These are phyloP conservation scores for Lyophyllum shimeji DNA, from an alignment of 768 basidiomycete species.

Conservation along the genomic window DNA sequence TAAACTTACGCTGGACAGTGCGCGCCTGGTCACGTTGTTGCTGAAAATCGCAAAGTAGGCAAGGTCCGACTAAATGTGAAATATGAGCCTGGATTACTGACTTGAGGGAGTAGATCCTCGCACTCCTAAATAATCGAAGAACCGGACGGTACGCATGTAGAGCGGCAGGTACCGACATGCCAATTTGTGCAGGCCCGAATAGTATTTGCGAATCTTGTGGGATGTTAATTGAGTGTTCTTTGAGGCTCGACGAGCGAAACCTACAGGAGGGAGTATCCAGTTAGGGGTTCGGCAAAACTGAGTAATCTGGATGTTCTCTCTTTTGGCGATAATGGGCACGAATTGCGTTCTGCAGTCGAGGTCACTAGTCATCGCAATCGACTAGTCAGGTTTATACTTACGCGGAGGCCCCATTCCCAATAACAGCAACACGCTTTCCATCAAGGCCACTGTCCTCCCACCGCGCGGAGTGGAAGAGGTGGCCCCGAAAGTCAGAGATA, in stretches of 20 bases:
- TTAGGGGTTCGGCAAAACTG: slow-evolving; percentile 52
- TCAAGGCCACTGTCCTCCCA: slow-evolving; percentile 46
- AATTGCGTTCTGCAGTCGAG: slow-evolving; percentile 46
- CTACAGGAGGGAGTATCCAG: slow-evolving; percentile 48
- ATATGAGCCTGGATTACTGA: background rate
- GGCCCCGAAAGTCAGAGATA: slow-evolving; percentile 43
- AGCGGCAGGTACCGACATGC: slow-evolving; percentile 40
- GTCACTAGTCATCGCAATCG: background rate
- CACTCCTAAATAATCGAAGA: slow-evolving; percentile 17
- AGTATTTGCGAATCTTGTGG: slow-evolving; percentile 23
- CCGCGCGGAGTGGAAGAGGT: slow-evolving; percentile 50
- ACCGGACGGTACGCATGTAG: slow-evolving; percentile 29
- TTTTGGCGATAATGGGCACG: slow-evolving; percentile 41
- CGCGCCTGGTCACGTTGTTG: slow-evolving; percentile 6
- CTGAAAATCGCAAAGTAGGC: slow-evolving; percentile 12
- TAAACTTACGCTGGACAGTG: slow-evolving; percentile 1
- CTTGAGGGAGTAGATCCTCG: background rate
- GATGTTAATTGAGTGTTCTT: background rate
- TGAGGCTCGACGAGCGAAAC: background rate
- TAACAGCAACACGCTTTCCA: slow-evolving; percentile 52
- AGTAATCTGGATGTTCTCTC: slow-evolving; percentile 37
- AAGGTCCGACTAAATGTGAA: slow-evolving; percentile 4
- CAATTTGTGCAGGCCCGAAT: slow-evolving; percentile 35
- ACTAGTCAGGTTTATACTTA: slow-evolving; percentile 26
- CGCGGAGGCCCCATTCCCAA: slow-evolving; percentile 60